A percentile compares a stretch with the other conserved stretches of the same genome.
These are phyloP conservation scores for Amylocystis lapponica DNA, from an alignment of 768 basidiomycete genomes.

Conservation along the genomic window DNA sequence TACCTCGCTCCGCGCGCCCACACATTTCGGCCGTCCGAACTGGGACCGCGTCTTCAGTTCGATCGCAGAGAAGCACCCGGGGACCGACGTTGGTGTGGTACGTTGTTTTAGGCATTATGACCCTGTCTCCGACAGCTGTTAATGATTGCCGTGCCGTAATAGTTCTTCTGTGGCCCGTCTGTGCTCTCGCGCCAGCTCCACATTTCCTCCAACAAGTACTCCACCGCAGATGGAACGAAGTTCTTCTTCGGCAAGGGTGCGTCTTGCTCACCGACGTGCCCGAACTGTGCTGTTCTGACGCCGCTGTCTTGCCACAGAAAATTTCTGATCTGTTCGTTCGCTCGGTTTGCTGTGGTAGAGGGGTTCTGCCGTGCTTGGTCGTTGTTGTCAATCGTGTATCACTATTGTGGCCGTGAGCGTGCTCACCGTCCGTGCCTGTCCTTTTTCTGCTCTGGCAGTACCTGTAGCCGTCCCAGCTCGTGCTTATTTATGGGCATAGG, in stretches of 20 bases:
- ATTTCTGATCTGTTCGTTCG: constrained; percentile 20
- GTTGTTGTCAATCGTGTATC: constrained; percentile 1
- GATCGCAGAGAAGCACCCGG: constrained; percentile 76
- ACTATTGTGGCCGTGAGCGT: background rate
- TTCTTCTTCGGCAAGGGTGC: constrained; percentile 91
- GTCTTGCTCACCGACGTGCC: constrained; percentile 14
- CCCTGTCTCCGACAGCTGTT: background rate
- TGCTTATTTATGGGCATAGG: too few species aligned
- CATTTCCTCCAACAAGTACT: constrained; percentile 80
- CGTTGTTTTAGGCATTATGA: constrained; percentile 22
- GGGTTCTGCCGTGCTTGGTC: too few species aligned
- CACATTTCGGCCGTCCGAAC: constrained; percentile 89
- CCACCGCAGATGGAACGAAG: constrained; percentile 65
- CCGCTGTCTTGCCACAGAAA: constrained; percentile 14
- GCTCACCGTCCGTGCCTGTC: too few species aligned
- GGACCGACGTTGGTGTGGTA: constrained; percentile 87
- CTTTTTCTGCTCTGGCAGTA: too few species aligned
- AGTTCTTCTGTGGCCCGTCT: constrained; percentile 86
- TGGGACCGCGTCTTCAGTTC: constrained; percentile 72
- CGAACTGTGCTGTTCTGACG: background rate
- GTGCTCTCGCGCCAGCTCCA: constrained; percentile 69
- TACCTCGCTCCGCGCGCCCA: constrained; percentile 83
- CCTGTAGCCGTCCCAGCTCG: too few species aligned
- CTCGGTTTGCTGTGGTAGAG: background rate
- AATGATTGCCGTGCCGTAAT: background rate